Evolutionary conservation across 306 rosid genomes (phyloP).

Genomic region (Begonia loranthoides): DNA sequence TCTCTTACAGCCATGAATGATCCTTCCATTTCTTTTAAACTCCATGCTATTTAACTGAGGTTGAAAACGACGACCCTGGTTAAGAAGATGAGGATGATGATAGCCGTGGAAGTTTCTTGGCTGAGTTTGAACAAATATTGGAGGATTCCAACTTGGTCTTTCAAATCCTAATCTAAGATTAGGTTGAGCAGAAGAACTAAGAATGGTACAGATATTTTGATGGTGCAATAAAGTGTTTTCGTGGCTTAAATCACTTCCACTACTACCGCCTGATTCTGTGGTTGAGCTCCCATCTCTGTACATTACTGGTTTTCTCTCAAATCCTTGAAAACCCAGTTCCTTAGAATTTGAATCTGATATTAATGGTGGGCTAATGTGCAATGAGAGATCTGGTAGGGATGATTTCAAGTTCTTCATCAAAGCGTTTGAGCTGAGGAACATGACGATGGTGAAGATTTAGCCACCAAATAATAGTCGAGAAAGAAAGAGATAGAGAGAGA

Average conservation of each 20-base stretch:
- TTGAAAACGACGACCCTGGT: slow-evolving; percentile 8
- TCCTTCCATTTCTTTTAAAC: slow-evolving; percentile 45
- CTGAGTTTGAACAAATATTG: not conserved
- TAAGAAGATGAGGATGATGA: not conserved
- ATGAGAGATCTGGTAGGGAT: slow-evolving; percentile 54
- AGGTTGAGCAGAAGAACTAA: slow-evolving; percentile 17
- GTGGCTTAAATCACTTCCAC: slow-evolving; percentile 61
- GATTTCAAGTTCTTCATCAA: slow-evolving; percentile 21
- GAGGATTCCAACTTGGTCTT: not conserved
- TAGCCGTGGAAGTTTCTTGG: slow-evolving; percentile 14
- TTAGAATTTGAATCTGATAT: not conserved
- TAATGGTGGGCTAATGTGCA: slow-evolving; percentile 65
- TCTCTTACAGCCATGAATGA: slow-evolving; percentile 32
- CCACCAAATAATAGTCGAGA: not conserved
- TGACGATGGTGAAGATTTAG: slow-evolving; percentile 3
- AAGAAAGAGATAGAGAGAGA: not conserved
- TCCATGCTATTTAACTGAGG: slow-evolving; percentile 43
- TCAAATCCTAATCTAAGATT: slow-evolving; percentile 46
- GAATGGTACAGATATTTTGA: not conserved
- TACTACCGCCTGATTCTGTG: slow-evolving; percentile 53
- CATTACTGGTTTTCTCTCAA: not conserved
- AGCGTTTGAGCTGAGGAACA: slow-evolving; percentile 22
- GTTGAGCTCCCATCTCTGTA: slow-evolving; percentile 35
- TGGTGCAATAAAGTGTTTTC: slow-evolving; percentile 18
- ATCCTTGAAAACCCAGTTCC: slow-evolving; percentile 6